Evolutionary conservation across 2,329 filamentous ascomycete species (phyloP).

Genomic region (Xylariales sp.): DNA sequence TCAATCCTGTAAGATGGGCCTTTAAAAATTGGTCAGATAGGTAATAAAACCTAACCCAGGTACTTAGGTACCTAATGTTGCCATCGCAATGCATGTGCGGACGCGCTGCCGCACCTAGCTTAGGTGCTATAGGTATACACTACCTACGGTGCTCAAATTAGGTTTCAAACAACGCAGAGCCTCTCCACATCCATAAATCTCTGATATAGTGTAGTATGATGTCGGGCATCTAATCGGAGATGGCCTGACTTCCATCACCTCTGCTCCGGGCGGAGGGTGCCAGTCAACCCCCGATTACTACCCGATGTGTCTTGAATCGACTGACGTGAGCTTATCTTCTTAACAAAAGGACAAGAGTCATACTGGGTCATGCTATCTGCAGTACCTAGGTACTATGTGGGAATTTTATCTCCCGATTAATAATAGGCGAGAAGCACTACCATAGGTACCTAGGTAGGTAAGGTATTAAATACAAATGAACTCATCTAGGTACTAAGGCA

Average conservation of each 20-base stretch:
- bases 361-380: not conserved
- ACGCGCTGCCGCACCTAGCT: slow-evolving; percentile 17
- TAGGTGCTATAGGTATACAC: too few relatives aligned
- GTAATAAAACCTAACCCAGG: too few relatives aligned
- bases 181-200: slow-evolving; percentile 24
- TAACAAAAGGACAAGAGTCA: not conserved
- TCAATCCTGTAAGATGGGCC: slow-evolving; percentile 5
- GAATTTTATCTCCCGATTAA: not conserved
- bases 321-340: slow-evolving; percentile 28
- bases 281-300: not conserved
- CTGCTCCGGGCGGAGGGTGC: slow-evolving; percentile 20
- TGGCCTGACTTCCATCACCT: slow-evolving; percentile 23
- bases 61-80: not conserved
- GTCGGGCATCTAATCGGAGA: not conserved
- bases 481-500: too few relatives aligned
- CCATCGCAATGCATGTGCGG: slow-evolving; percentile 31
- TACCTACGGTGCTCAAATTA: not conserved
- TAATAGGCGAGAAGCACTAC: not conserved
- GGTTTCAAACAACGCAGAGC: slow-evolving; percentile 9
- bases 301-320: not conserved
- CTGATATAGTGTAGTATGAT: slow-evolving; percentile 20
- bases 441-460: too few relatives aligned
- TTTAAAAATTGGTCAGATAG: too few relatives aligned
- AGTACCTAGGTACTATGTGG: not conserved
- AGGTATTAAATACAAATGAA: too few relatives aligned